Evolutionary conservation across 192 early-diverging fungal species (phyloP).

Genomic region (Linderina pennispora): DNA sequence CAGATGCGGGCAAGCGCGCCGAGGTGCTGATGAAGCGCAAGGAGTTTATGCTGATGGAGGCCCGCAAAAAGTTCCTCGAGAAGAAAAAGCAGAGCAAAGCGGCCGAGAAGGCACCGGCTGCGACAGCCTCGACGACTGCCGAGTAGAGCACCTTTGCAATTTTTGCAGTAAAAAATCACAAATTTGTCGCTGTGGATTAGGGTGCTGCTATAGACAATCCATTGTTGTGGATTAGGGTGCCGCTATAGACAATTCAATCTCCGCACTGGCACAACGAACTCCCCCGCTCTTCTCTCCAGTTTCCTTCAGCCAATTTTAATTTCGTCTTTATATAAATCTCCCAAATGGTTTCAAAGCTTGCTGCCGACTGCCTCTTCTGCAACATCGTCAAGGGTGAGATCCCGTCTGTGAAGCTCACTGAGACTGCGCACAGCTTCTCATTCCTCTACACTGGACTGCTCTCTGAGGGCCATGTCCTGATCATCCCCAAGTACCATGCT

Average conservation of each 20-base stretch:
- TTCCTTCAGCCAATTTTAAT: no score
- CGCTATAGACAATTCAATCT: no score
- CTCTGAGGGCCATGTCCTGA: slow-evolving; percentile 64
- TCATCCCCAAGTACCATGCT: slow-evolving; percentile 55
- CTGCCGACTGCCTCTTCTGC: slow-evolving; percentile 79
- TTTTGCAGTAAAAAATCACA: no score
- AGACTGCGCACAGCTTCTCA: slow-evolving; percentile 74
- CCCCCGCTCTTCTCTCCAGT: neutral
- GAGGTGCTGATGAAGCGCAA: slow-evolving; percentile 33
- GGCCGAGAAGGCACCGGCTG: no score
- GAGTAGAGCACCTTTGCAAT: no score
- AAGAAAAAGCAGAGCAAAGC: slow-evolving; percentile 3
- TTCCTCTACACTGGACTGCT: slow-evolving; percentile 81
- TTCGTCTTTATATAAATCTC: no score
- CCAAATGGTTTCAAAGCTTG: slow-evolving; percentile 30
- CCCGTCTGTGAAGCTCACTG: slow-evolving; percentile 73
- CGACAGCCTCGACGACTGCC: no score
- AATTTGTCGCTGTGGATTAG: no score
- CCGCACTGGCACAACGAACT: no score
- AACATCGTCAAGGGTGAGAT: slow-evolving; percentile 83
- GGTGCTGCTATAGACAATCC: no score
- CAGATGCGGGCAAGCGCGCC: slow-evolving; percentile 25
- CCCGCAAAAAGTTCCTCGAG: slow-evolving; percentile 36
- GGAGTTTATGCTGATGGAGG: slow-evolving; percentile 44
- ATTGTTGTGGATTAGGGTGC: no score